Evolutionary conservation across 352 stramenopile genomes (phyloP), one percentile per base, ranked within the genome.

Genomic region (Phytophthora cryptogea): DNA sequence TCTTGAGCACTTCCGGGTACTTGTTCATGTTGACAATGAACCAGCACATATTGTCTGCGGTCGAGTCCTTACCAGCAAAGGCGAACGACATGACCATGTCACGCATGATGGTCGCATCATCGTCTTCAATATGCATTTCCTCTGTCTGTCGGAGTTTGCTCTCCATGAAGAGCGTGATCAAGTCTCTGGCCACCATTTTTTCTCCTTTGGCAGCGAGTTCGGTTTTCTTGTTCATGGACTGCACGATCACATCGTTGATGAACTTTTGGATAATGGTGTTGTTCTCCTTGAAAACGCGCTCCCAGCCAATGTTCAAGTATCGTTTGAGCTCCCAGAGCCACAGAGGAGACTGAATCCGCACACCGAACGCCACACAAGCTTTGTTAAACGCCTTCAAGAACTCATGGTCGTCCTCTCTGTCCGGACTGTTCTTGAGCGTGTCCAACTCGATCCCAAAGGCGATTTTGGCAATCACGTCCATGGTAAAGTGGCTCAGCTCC

Each of bases 71-170:
- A 39, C 83, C 86, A 8, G 80, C 86, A 39, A 93, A 80, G 31
- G 89, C 70, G 40, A 93, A 89, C 20, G 74, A 86, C 54, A 92
- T 70, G 16, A 90, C 68, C 63, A 94, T 88, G 51, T 93, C 80
- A 1, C 81, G 71, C 41, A 94, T 74, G 31, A 75, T 70, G n/a
- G 70, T 72, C 8, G 66, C 42, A 36, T 80, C 70, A 5, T 69
- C 57, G 37, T 76, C 63, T 4, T 65, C 45, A 23, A 66, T 56
- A 5, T 64, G 54, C 5, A 63, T 54, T 5, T 68, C 36, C n/a
- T 76, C 59, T 7, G 63, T 68, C 30, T 66, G 41, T 47, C 57
- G 45, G 23, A 73, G 31, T 28, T 78, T 69, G 45, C 52, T 74
- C 40, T 84, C 63, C 31, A 86, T 61, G 23, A 80, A 77, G 8